These are phyloP conservation scores for Vairimorpha ceranae DNA, from an alignment of 371 early-diverging fungal genomes.

Conservation along the genomic window DNA sequence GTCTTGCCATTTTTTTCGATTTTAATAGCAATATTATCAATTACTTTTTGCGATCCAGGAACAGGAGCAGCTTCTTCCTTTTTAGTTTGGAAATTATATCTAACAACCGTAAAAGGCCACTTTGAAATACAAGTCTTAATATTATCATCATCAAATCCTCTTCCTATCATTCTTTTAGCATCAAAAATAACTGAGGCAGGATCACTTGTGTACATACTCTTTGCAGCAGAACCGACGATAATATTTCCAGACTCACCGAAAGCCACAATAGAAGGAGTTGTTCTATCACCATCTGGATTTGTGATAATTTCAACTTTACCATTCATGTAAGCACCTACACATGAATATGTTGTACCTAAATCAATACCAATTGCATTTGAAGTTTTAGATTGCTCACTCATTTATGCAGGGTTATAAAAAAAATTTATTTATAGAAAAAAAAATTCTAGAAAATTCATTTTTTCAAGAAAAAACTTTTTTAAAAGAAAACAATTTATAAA, in stretches of 20 bases:
- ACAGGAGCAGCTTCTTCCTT: slow-evolving; percentile 40
- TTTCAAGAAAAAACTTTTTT: background rate
- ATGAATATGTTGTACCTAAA: slow-evolving; percentile 97
- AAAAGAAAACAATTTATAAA: too few species aligned
- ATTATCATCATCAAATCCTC: slow-evolving; percentile 63
- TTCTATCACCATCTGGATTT: slow-evolving; percentile 89
- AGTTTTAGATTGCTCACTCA: slow-evolving; percentile 14
- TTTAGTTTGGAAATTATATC: slow-evolving; percentile 23
- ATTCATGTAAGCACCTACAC: slow-evolving; percentile 88
- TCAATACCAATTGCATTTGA: slow-evolving; percentile 65
- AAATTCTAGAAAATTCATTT: slow-evolving; percentile 7
- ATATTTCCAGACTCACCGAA: slow-evolving; percentile 74
- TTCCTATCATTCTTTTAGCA: slow-evolving; percentile 86
- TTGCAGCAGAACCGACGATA: slow-evolving; percentile 83
- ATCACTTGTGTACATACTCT: slow-evolving; percentile 82
- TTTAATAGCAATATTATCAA: slow-evolving; percentile 40
- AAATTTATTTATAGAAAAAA: background rate
- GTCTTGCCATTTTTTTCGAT: slow-evolving; percentile 33
- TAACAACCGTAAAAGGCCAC: slow-evolving; percentile 61
- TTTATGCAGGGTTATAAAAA: background rate
- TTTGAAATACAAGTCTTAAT: slow-evolving; percentile 56
- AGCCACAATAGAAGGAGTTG: slow-evolving; percentile 81
- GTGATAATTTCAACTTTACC: slow-evolving; percentile 69
- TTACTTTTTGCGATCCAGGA: slow-evolving; percentile 28
- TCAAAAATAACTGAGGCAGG: slow-evolving; percentile 79